Evolutionary conservation across 257 asterid species (phyloP).

Genomic region (Przewalskia tangutica): DNA sequence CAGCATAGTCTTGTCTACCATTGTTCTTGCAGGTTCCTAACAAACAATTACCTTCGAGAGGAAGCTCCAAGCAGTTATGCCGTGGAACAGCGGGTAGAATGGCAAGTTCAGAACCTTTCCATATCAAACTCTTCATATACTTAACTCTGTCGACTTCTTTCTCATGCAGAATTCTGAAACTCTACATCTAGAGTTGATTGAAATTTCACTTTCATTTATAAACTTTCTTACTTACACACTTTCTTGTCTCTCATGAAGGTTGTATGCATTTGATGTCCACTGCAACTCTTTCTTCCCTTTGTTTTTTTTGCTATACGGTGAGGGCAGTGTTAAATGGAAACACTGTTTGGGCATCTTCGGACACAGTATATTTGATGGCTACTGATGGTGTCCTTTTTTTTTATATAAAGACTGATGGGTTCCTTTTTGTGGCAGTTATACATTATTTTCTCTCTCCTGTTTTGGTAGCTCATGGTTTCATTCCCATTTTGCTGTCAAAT

Average conservation of each 20-base stretch:
- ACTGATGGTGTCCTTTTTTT: slow-evolving; percentile 5
- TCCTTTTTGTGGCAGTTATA: slow-evolving; percentile 44
- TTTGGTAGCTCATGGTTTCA: slow-evolving; percentile 89
- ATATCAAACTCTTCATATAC: neutral
- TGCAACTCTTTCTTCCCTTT: slow-evolving; percentile 99
- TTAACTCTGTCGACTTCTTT: neutral
- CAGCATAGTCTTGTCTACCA: neutral
- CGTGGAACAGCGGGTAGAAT: slow-evolving; percentile 96
- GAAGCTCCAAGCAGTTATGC: slow-evolving; percentile 93
- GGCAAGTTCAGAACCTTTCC: slow-evolving; percentile 48
- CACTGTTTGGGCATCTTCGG: neutral
- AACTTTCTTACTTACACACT: slow-evolving; percentile 10
- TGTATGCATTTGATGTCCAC: slow-evolving; percentile 97
- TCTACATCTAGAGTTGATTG: neutral
- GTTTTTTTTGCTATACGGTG: slow-evolving; percentile 88
- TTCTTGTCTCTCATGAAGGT: slow-evolving; percentile 47
- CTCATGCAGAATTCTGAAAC: neutral
- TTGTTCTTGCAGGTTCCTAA: slow-evolving; percentile 63
- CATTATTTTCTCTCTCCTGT: slow-evolving; percentile 90
- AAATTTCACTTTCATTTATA: slow-evolving; percentile 4
- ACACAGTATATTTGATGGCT: slow-evolving; percentile 4
- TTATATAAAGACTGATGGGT: neutral
- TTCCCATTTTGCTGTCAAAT: slow-evolving; percentile 79
- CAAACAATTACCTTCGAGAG: slow-evolving; percentile 96
- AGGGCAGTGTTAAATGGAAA: slow-evolving; percentile 12